Percentiles rank a stretch among this genome's conserved stretches.
These are phyloP conservation scores for Ploettnerulaceae sp. DNA, from an alignment of 2,329 filamentous ascomycete genomes.

Conservation along the genomic window DNA sequence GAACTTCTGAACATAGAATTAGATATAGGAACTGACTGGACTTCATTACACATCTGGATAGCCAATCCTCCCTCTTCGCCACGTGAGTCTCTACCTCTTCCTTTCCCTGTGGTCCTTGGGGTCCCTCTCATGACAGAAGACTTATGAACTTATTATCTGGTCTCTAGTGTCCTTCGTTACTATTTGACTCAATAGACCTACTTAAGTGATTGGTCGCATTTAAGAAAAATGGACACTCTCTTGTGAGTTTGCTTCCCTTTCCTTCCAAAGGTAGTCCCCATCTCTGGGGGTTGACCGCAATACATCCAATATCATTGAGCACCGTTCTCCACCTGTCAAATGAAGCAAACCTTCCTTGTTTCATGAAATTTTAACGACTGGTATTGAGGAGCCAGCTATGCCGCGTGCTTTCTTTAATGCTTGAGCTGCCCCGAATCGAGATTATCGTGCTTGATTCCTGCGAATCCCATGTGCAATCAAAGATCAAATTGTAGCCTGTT, in stretches of 20 bases:
- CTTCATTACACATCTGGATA: too few species aligned
- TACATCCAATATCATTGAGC: too few species aligned
- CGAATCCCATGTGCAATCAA: background rate
- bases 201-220: background rate
- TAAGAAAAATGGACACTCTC: conserved; percentile 43
- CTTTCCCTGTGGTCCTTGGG: too few species aligned
- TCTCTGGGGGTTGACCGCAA: too few species aligned
- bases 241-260: conserved; percentile 36
- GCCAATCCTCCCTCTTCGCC: too few species aligned
- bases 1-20: too few species aligned
- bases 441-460: background rate
- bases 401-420: background rate
- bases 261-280: background rate
- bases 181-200: background rate
- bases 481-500: background rate
- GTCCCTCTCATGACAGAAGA: too few species aligned
- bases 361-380: background rate
- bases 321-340: too few species aligned
- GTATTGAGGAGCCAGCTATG: background rate
- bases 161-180: background rate
- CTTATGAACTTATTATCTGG: background rate
- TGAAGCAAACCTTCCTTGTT: background rate
- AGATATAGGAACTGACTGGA: too few species aligned
- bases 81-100: too few species aligned
- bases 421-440: background rate